Conservation (phyloP, 2,329 filamentous ascomycete genomes). For the Magnaporthales sp. region DNA sequence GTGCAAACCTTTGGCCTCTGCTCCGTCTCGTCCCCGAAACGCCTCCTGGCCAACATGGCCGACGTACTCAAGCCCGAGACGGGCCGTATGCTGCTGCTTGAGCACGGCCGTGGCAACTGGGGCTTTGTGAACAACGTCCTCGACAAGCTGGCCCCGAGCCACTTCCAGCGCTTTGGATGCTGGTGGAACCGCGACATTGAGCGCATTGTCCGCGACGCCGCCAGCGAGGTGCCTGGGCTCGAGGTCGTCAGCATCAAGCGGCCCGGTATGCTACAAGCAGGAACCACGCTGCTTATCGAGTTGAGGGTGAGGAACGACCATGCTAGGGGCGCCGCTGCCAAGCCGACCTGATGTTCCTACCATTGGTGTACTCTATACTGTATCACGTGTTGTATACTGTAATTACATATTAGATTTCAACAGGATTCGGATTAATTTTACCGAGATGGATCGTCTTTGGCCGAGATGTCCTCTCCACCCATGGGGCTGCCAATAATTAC, state of each 20-base stretch:
- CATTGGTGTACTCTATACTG: background rate
- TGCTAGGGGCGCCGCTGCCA: background rate
- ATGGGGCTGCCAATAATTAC: background rate
- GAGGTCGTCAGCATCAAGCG: conserved; percentile 46
- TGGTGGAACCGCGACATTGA: conserved; percentile 62
- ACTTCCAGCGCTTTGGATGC: conserved; percentile 54
- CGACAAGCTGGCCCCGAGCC: conserved; percentile 43
- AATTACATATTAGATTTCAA: background rate
- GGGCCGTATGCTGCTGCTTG: conserved; percentile 52
- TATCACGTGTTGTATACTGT: background rate
- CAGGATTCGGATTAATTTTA: background rate
- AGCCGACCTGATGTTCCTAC: background rate
- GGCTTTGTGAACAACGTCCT: conserved; percentile 45
- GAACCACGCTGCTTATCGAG: conserved; percentile 52
- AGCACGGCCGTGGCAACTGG: conserved; percentile 52
- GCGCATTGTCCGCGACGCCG: conserved; percentile 41
- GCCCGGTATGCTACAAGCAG: conserved; percentile 43
- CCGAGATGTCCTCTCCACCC: background rate
- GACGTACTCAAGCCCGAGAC: conserved; percentile 40
- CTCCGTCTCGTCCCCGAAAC: conserved; percentile 48
- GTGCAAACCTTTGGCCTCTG: conserved; percentile 58
- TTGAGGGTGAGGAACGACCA: conserved; percentile 29
- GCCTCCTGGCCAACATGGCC: conserved; percentile 45
- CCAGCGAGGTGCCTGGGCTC: conserved; percentile 38
- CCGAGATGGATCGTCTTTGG: background rate